These are phyloP conservation scores for Tricholoma furcatifolium DNA, from an alignment of 768 basidiomycete genomes.

Conservation along the genomic window DNA sequence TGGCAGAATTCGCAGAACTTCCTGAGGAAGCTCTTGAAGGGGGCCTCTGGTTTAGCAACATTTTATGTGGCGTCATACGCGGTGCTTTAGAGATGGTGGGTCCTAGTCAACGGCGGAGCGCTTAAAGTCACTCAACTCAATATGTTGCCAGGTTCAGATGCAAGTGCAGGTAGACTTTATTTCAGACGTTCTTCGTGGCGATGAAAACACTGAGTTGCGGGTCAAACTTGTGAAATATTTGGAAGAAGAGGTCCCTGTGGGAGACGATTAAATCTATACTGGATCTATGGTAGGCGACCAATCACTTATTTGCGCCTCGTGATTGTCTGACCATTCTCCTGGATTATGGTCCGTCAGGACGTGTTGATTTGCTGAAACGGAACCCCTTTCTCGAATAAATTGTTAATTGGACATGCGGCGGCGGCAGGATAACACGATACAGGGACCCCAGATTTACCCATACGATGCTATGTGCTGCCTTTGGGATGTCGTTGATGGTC, in stretches of 20 bases:
- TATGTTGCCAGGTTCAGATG: constrained; percentile 81
- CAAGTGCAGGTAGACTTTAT: constrained; percentile 89
- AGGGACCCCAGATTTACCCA: background rate
- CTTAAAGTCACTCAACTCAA: constrained; percentile 9
- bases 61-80: constrained; percentile 89
- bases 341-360: background rate
- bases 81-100: constrained; percentile 96
- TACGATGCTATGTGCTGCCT: background rate
- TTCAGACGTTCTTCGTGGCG: constrained; percentile 88
- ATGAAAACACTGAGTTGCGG: constrained; percentile 91
- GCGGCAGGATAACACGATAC: background rate
- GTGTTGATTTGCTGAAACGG: background rate
- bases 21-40: constrained; percentile 92
- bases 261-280: constrained; percentile 67
- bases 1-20: constrained; percentile 96
- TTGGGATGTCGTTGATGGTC: background rate
- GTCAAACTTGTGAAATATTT: constrained; percentile 89
- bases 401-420: constrained; percentile 2
- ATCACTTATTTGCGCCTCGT: background rate
- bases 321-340: background rate
- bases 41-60: constrained; percentile 96
- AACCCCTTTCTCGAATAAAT: background rate
- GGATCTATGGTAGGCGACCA: background rate
- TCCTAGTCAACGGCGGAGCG: constrained; percentile 5
- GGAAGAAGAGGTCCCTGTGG: constrained; percentile 94